Base-by-base conservation (phyloP, 1,284 basidiomycete genomes). In the Trametes hirsuta region DNA sequence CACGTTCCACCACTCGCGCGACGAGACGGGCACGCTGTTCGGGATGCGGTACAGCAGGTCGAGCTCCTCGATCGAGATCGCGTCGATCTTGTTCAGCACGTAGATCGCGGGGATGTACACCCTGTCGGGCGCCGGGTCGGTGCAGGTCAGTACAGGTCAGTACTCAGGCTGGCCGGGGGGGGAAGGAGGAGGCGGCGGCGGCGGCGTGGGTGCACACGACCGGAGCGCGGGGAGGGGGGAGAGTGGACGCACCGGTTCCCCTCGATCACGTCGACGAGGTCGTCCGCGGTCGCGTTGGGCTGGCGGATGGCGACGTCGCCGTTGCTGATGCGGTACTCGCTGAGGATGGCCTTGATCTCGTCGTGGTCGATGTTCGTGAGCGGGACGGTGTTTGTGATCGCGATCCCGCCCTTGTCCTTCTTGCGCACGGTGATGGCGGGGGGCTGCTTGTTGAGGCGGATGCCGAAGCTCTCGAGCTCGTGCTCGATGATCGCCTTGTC, bases 11-110 rank as follows among this genome's bases (percentile, higher is more conserved):
- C 97, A 99, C 72, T 95, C 88, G 64, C 86, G 86, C 9, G 94
- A 95, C 15, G 93, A 95, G 72, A 99, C 85, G 4, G 97, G 97
- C 6, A 98, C 97, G 59, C 93, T 95, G 76, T 94, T 87, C 15
- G 97, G 97, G 67, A 99, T 98, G 77, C 91, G 93, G 77, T 92
- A 92, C 76, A 99, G 79, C 53, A 99, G 84, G 76, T 99, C 96
- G 42, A 99, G 86, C 77, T 99, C 97, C 77, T 99, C 95, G 74
- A 99, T 98, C 60, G 94, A 97, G 71, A 99, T 97, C 18, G 93
- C 95, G 74, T 99, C 97, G 71, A 99, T 99, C 90, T 93, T 93
- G 75, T 93, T 93, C 62, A 93, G 77, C 45, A 95, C 94, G 74
- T 94, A 96, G 63, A 97, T 79, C 15, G 88, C 91, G 10, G 95